These are phyloP conservation scores for Diaporthe ampelina DNA, from an alignment of 2,329 filamentous ascomycete species.

Conservation along the genomic window DNA sequence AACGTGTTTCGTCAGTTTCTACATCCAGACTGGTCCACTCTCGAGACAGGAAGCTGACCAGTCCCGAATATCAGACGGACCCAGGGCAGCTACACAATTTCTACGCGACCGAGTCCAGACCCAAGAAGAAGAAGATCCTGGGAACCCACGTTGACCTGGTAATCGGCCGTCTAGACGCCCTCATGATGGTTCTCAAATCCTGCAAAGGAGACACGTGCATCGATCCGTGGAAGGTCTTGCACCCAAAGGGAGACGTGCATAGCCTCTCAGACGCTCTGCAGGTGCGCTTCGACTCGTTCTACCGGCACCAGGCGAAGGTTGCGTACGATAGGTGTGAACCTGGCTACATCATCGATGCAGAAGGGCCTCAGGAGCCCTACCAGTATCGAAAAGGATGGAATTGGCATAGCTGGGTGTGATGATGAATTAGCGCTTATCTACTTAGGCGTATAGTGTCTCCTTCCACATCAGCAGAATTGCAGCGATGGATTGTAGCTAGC, in stretches of 20 bases:
- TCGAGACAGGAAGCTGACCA: background rate
- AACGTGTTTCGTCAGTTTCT: background rate
- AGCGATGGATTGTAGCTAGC: background rate
- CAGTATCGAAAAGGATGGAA: constrained; percentile 37
- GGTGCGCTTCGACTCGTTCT: constrained; percentile 43
- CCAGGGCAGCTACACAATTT: constrained; percentile 41
- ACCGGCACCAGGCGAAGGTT: constrained; percentile 42
- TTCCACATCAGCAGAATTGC: background rate
- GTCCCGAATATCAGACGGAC: constrained; percentile 15
- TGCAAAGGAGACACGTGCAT: constrained; percentile 42
- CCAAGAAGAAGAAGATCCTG: constrained; percentile 42
- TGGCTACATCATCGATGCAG: constrained; percentile 40
- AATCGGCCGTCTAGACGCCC: constrained; percentile 43
- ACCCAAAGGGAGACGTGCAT: constrained; percentile 35
- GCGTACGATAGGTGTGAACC: constrained; percentile 43
- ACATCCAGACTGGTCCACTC: background rate
- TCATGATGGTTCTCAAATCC: constrained; percentile 45
- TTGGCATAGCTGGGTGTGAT: constrained; percentile 40
- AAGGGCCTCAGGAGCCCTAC: constrained; percentile 38
- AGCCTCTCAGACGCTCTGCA: constrained; percentile 43
- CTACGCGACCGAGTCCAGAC: background rate
- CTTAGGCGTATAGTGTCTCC: background rate
- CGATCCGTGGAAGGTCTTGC: constrained; percentile 43
- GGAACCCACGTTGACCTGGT: constrained; percentile 22
- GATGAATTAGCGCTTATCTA: background rate